phyloP scores from a whole-genome alignment of 2,329 filamentous ascomycete species.

The Dactylellina leptospora region DNA sequence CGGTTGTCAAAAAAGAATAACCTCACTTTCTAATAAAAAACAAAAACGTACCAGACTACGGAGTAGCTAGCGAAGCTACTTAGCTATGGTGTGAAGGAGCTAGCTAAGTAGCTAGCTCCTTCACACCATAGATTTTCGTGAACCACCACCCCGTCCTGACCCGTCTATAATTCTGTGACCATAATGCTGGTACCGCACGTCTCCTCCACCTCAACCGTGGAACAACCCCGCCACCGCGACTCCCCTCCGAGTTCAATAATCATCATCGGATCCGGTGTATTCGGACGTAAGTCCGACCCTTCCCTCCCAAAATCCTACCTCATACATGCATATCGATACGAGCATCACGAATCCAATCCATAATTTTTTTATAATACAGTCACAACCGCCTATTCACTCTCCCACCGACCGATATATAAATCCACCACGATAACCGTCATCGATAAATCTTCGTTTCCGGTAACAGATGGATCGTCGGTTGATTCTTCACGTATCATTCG shows the following conservation, averaged over 20 bases:
- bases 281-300: slow-evolving; percentile 62
- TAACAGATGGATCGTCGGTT: slow-evolving; percentile 69
- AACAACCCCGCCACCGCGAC: slow-evolving; percentile 26
- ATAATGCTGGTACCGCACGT: slow-evolving; percentile 21
- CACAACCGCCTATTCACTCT: slow-evolving; percentile 55
- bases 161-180: not conserved
- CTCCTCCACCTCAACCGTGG: slow-evolving; percentile 21
- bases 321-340: slow-evolving; percentile 7
- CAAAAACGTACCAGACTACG: not conserved
- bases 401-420: slow-evolving; percentile 64
- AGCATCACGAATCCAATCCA: slow-evolving; percentile 56
- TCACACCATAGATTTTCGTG: not conserved
- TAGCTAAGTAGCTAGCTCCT: too few species aligned
- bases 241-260: slow-evolving; percentile 64
- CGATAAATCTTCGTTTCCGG: slow-evolving; percentile 69
- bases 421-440: slow-evolving; percentile 70
- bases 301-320: slow-evolving; percentile 54
- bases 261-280: slow-evolving; percentile 74
- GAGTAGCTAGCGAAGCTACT: not conserved
- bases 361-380: slow-evolving; percentile 52
- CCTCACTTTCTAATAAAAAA: not conserved
- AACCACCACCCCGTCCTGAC: not conserved
- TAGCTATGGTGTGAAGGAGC: not conserved
- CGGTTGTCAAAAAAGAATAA: not conserved
- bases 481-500: slow-evolving; percentile 73